Evolutionary conservation across 2,329 filamentous ascomycete genomes (phyloP).

Genomic region (Diaporthe sp.): DNA sequence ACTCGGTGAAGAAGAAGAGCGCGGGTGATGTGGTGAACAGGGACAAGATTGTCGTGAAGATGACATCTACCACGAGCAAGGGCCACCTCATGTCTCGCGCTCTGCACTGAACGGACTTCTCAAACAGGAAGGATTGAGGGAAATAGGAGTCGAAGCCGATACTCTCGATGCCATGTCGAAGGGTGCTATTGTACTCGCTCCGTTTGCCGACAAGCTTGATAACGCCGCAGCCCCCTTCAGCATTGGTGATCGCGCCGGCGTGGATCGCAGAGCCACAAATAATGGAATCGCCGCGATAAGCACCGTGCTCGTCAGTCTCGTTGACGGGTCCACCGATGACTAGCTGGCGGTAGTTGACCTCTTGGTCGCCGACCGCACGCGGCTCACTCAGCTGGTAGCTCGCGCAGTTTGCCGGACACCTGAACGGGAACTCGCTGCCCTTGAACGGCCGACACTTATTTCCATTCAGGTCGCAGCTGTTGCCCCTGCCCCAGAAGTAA

Average conservation of each 20-base stretch:
- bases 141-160: slow-evolving; percentile 89
- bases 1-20: slow-evolving; percentile 87
- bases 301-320: slow-evolving; percentile 56
- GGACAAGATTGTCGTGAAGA: slow-evolving; percentile 82
- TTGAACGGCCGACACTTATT: slow-evolving; percentile 81
- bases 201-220: slow-evolving; percentile 78
- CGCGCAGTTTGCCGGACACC: slow-evolving; percentile 80
- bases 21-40: slow-evolving; percentile 84
- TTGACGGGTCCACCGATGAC: slow-evolving; percentile 75
- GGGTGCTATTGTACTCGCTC: slow-evolving; percentile 71
- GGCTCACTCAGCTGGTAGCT: slow-evolving; percentile 76
- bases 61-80: slow-evolving; percentile 82
- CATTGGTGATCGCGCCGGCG: slow-evolving; percentile 75
- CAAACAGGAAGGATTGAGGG: slow-evolving; percentile 86
- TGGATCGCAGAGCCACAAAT: slow-evolving; percentile 84
- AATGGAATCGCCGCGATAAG: slow-evolving; percentile 89
- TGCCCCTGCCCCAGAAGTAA: slow-evolving; percentile 78
- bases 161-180: slow-evolving; percentile 81
- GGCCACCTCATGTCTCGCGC: slow-evolving; percentile 87
- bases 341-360: slow-evolving; percentile 73
- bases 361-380: slow-evolving; percentile 79
- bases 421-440: slow-evolving; percentile 77
- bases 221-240: slow-evolving; percentile 79
- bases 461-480: slow-evolving; percentile 81
- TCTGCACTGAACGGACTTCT: slow-evolving; percentile 73